Base-by-base conservation (phyloP, 257 asterid genomes). In the Rauvolfia tetraphylla region DNA sequence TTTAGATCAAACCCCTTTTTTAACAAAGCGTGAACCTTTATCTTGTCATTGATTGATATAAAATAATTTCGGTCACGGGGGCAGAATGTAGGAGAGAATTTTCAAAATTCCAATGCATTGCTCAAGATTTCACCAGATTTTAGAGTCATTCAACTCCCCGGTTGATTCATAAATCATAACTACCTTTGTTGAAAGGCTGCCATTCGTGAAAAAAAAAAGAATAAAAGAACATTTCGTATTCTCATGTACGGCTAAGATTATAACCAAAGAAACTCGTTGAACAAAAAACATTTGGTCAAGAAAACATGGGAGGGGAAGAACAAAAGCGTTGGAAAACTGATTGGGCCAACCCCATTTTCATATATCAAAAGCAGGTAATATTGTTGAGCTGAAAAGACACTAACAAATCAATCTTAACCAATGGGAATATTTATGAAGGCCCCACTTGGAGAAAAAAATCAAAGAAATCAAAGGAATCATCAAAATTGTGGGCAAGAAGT, bases 351-450 rank as follows among this genome's bases (percentile, higher is more conserved):
- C 31, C 72, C 17, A 75, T 67, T 69, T 62, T 63, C 36, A 78
- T 75, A 76, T 48, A 36, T 33, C 42, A 33, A 83, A 81, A 85
- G 88, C 79, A 79, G 88, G 85, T 80, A 80, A 68, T 70, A 57
- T 81, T 75, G 89, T 81, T 78, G 75, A 87, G 61, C 86, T 79
- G 87, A 84, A 62, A 69, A 66, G 78, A 42, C 79, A 76, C 66
- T 73, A 76, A 71, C 75, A 46, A 27, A 81, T 82, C 79, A 68
- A 76, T 81, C 65, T 80, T 62, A 66, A 76, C 81, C 80, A 70
- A 70, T 79, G 27, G 57, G 67, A 34, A 57, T n/a, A 49, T 42
- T 17, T 2, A 51, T 38, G 41, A 29, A 44, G 82, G 83, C 68
- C 81, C 84, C 80, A 71, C 76, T 29, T 23, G 29, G 4, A 14